phyloP scores from a whole-genome alignment of 1,284 basidiomycete species.

The Apiotrichum laibachii region DNA sequence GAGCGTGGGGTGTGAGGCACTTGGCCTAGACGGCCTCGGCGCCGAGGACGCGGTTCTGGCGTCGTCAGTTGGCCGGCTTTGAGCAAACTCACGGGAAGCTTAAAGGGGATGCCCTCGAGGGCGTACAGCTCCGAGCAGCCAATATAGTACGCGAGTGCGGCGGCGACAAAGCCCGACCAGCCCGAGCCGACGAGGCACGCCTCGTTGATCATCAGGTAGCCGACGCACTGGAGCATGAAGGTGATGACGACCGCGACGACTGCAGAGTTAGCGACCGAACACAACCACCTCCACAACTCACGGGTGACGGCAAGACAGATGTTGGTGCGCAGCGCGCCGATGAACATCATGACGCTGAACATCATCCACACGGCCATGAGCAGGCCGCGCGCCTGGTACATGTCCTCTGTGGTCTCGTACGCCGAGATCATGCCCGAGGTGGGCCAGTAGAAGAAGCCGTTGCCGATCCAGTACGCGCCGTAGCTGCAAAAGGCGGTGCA shows the following conservation, averaged over 20 bases:
- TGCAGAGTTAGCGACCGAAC: neutral
- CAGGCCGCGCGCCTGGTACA: constrained; percentile 35
- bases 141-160: constrained; percentile 32
- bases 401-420: constrained; percentile 35
- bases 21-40: no score
- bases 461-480: constrained; percentile 77
- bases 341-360: constrained; percentile 24
- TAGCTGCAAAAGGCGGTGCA: constrained; percentile 64
- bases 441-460: constrained; percentile 52
- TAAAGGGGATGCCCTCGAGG: constrained; percentile 8
- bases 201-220: constrained; percentile 18
- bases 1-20: no score
- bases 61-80: no score
- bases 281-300: neutral
- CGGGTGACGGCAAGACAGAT: constrained; percentile 61
- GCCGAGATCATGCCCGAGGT: constrained; percentile 54
- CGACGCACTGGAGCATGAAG: constrained; percentile 42
- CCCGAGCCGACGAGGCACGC: constrained; percentile 15
- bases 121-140: constrained; percentile 14
- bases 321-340: constrained; percentile 64
- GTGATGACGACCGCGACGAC: constrained; percentile 62
- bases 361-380: constrained; percentile 32
- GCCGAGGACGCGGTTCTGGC: no score
- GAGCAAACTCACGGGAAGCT: constrained; percentile 13
- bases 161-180: constrained; percentile 56